Evolutionary conservation across 768 basidiomycete species (phyloP), one percentile per base, ranked within the genome.

Genomic region (Chalciporus pseudorubinellus): DNA sequence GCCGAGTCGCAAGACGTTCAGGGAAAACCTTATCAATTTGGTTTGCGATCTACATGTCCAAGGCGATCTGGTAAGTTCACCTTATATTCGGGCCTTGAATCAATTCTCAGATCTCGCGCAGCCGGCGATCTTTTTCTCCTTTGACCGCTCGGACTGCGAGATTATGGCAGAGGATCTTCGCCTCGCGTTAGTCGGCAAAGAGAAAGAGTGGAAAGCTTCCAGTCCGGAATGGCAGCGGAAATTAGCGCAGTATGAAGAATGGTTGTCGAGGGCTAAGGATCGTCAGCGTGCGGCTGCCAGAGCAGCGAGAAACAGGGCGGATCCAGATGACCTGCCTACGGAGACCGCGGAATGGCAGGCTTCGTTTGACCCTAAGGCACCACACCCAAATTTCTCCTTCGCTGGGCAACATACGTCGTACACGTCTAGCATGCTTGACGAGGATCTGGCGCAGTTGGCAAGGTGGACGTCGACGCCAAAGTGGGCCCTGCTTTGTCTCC

Each of bases 101-200:
- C 18, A 4, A 29, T 18, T 24, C 16, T 50, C 21, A 16, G 31
- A 10, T 38, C 0, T 47, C n/a, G n/a, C n/a, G 26, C 26, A 84
- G 83, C 84, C 85, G 4, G 86, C 84, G 0, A 77, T 89, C 12
- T 64, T 88, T 19, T 89, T 89, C 70, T 77, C 73, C 47, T 85
- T 88, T 58, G 82, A 86, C 56, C 77, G 86, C 18, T 63, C 69
- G 2, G 70, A 72, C 18, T 87, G 85, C 61, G 84, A 86, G 60
- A 56, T 65, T n/a, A 74, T 85, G 70, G 81, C 75, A 0, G 33
- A 60, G 19, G 50, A 53, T 12, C 63, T 88, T 20, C 18, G 71
- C 1, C 14, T 50, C 2, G 60, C 51, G 0, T 72, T 87, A 13
- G 56, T 71, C 48, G 40, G 22, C 1, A 72, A 77, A 6, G 86